Percentiles rank a stretch among this genome's conserved stretches.
Conservation (phyloP, 345 rosid genomes). For the Salix caprea region DNA sequence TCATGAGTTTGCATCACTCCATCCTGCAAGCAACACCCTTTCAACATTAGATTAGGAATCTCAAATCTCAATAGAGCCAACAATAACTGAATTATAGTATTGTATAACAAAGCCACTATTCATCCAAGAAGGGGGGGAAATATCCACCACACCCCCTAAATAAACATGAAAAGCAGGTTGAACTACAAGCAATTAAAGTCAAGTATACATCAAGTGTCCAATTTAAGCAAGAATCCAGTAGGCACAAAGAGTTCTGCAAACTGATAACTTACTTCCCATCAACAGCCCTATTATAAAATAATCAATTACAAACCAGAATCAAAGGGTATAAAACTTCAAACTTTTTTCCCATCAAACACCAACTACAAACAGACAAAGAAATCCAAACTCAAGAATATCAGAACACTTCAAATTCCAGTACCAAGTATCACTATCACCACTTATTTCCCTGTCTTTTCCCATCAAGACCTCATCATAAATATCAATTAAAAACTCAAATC, state of each 20-base stretch:
- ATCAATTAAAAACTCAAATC: not conserved
- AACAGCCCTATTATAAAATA: not conserved
- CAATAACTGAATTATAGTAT: not conserved
- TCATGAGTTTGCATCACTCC: constrained; percentile 81
- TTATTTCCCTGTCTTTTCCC: not conserved
- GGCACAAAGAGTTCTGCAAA: not conserved
- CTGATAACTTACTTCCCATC: not conserved
- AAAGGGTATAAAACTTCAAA: not conserved
- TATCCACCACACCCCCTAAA: not conserved
- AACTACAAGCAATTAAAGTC: not conserved
- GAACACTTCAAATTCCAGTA: not conserved
- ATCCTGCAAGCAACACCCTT: constrained; percentile 29
- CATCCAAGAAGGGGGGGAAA: no score
- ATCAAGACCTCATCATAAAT: not conserved
- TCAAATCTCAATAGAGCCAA: not conserved
- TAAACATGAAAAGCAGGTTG: not conserved
- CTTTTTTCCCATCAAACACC: not conserved
- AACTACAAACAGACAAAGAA: not conserved
- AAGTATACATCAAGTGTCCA: not conserved
- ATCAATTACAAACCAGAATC: not conserved
- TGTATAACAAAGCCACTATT: not conserved
- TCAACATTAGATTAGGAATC: not conserved
- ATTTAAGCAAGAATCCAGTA: not conserved
- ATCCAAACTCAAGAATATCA: not conserved
- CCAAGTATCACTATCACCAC: not conserved